These are phyloP conservation scores for Strobilomyces echinocephalus DNA, from an alignment of 768 basidiomycete genomes.

Conservation along the genomic window DNA sequence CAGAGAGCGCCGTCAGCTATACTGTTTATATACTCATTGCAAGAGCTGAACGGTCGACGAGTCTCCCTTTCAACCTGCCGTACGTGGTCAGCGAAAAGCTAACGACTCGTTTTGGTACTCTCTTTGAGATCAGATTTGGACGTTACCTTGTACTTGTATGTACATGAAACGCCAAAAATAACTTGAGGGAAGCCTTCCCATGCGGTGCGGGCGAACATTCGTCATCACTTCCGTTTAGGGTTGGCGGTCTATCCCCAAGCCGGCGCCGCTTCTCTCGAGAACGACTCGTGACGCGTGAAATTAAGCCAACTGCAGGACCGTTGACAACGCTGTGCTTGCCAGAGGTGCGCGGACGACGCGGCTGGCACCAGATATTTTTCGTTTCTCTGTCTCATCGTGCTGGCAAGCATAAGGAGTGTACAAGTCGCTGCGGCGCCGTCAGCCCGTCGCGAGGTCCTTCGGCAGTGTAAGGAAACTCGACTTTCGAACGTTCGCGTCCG, in stretches of 20 bases:
- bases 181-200: too few species aligned
- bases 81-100: slow-evolving; percentile 17
- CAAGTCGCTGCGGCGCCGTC: too few species aligned
- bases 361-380: background rate
- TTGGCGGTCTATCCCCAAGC: too few species aligned
- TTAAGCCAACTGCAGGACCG: background rate
- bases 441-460: too few species aligned
- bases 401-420: background rate
- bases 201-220: too few species aligned
- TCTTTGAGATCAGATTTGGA: slow-evolving; percentile 26
- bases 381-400: background rate
- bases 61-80: slow-evolving; percentile 26
- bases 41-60: background rate
- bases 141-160: slow-evolving; percentile 18
- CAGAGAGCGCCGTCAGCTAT: slow-evolving; percentile 5
- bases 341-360: too few species aligned
- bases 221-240: too few species aligned
- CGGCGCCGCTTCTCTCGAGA: too few species aligned
- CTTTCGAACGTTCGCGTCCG: too few species aligned
- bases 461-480: too few species aligned
- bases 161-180: too few species aligned
- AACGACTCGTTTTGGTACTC: slow-evolving; percentile 19
- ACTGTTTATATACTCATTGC: slow-evolving; percentile 23
- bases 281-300: background rate
- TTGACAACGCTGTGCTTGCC: too few species aligned